Evolutionary conservation across 2,329 filamentous ascomycete species (phyloP), one percentile per base, ranked within the genome.

Genomic region (Stagonosporopsis cucurbitacearum): DNA sequence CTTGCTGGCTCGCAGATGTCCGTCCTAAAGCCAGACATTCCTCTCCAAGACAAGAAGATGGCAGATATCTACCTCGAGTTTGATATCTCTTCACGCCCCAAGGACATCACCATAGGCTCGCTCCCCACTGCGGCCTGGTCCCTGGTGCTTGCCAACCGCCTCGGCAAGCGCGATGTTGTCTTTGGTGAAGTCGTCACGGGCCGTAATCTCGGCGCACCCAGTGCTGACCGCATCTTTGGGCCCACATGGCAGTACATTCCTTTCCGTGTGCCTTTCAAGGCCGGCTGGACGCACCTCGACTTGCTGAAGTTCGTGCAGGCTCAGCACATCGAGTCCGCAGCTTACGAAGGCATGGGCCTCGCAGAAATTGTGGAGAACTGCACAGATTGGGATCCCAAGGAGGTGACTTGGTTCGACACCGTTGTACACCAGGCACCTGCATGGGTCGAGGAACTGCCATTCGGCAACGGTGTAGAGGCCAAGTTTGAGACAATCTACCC

Each of bases 181-280:
- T 89, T 89, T 59, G 86, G 86, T 25, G 84, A 87, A 62, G 87
- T 89, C 0, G 86, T 87, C 37, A 86, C 82, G 55, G 87, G 88
- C 0, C 82, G 87, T 42, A 86, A 86, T 67, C 81, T 84, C 17
- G 83, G 82, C 52, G 77, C 86, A 1, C 76, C 81, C 15, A 79
- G 79, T 36, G 81, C 82, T 19, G 84, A 87, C 57, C 77, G 77
- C 49, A 84, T 88, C 42, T 80, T 85, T 41, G 88, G 88, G 0
- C 87, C 87, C 0, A 88, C 86, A 58, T 87, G 87, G 80, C 87
- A 89, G 63, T 86, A 88, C 66, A 80, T 88, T 1, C 87, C 88
- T 0, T 81, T 89, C 32, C 81, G 87, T 19, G 81, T 89, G 13
- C 75, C 75, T 25, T 84, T 89, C 64, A 74, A 77, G 2, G 64